Evolutionary conservation across 768 basidiomycete species (phyloP).

Genomic region (Boletus reticuloceps): DNA sequence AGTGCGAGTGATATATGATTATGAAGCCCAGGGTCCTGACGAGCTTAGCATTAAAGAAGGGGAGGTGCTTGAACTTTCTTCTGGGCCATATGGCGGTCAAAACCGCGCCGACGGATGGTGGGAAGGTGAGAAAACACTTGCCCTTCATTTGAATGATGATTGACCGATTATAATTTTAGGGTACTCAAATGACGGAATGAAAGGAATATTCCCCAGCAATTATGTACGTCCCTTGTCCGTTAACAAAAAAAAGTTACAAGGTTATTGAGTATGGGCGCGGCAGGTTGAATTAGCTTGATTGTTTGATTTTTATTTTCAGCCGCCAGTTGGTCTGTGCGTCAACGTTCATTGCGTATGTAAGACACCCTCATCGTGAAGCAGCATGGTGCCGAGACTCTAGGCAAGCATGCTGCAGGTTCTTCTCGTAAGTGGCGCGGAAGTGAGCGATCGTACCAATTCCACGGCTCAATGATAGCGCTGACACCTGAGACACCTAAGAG

Average conservation of each 20-base stretch:
- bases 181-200: conserved; percentile 53
- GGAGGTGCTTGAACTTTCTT: conserved; percentile 61
- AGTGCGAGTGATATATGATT: conserved; percentile 85
- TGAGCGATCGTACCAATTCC: conserved; percentile 20
- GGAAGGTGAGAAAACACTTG: conserved; percentile 57
- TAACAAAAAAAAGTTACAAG: conserved; percentile 8
- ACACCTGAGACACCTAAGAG: conserved; percentile 11
- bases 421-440: conserved; percentile 34
- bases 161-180: conserved; percentile 44
- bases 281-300: conserved; percentile 52
- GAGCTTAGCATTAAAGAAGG: conserved; percentile 65
- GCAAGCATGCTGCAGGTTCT: conserved; percentile 20
- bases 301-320: background rate
- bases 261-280: conserved; percentile 20
- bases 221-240: conserved; percentile 56
- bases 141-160: conserved; percentile 19
- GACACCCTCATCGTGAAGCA: conserved; percentile 16
- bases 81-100: conserved; percentile 57
- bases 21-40: conserved; percentile 68
- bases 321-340: conserved; percentile 5
- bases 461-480: conserved; percentile 15
- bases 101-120: conserved; percentile 81
- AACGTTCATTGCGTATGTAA: conserved; percentile 25
- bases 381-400: conserved; percentile 11
- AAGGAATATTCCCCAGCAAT: conserved; percentile 86